Evolutionary conservation across 2,329 filamentous ascomycete species (phyloP).

Genomic region (Fusarium hainanense): DNA sequence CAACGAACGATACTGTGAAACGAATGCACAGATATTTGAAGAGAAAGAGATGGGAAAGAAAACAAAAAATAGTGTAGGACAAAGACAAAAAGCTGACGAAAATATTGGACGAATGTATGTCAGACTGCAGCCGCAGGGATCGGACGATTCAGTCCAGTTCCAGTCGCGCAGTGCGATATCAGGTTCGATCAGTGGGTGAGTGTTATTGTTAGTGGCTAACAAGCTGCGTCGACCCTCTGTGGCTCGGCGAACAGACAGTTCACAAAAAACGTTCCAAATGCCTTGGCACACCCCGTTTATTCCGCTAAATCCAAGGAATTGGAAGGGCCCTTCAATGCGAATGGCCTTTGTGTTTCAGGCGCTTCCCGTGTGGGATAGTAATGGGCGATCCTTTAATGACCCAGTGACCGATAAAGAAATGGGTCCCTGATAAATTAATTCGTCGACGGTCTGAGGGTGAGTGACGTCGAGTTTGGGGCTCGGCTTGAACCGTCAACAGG

Average conservation of each 20-base stretch:
- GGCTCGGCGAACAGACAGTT: conserved; percentile 23
- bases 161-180: neutral
- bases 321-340: conserved; percentile 4
- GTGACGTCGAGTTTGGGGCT: conserved; percentile 38
- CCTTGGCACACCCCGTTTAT: conserved; percentile 26
- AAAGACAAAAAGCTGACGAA: conserved; percentile 43
- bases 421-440: conserved; percentile 8
- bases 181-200: neutral
- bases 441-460: conserved; percentile 9
- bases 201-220: conserved; percentile 20
- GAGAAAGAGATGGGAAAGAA: neutral
- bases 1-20: conserved; percentile 13
- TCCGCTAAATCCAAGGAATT: conserved; percentile 21
- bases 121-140: conserved; percentile 34
- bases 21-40: conserved; percentile 13
- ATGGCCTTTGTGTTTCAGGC: conserved; percentile 33
- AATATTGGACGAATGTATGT: conserved; percentile 27
- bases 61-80: conserved; percentile 15
- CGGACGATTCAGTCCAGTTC: conserved; percentile 4
- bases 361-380: conserved; percentile 16
- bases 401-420: conserved; percentile 26
- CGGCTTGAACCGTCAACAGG: conserved; percentile 29
- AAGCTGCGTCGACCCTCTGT: conserved; percentile 29
- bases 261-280: neutral
- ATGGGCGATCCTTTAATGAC: conserved; percentile 30